A percentile compares a stretch with the other conserved stretches of the same genome.
phyloP scores from a whole-genome alignment of 306 rosid genomes.

The Ziziphus jujuba region DNA sequence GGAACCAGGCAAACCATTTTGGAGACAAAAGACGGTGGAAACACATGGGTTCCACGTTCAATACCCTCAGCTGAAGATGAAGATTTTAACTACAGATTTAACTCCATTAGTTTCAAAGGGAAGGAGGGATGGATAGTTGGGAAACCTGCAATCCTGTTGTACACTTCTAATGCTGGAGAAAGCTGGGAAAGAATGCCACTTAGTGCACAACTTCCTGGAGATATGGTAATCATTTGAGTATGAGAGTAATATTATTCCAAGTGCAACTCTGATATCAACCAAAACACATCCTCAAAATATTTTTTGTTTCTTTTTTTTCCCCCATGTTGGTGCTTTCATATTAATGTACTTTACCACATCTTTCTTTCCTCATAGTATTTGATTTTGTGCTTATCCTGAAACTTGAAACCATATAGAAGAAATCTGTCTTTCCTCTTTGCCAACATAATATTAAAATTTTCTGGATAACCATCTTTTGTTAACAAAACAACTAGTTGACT shows the following conservation, averaged over 20 bases:
- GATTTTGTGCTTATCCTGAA: too few relatives aligned
- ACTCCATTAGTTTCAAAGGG: slow-evolving; percentile 87
- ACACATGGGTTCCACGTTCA: slow-evolving; percentile 82
- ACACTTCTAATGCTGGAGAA: slow-evolving; percentile 86
- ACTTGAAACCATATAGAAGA: too few relatives aligned
- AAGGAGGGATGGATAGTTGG: slow-evolving; percentile 98
- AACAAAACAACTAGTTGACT: too few relatives aligned
- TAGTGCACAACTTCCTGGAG: slow-evolving; percentile 89
- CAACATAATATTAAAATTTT: too few relatives aligned
- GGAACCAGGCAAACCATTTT: slow-evolving; percentile 87
- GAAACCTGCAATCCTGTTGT: slow-evolving; percentile 80
- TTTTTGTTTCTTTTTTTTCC: too few relatives aligned
- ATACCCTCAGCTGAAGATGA: slow-evolving; percentile 96
- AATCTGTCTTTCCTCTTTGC: too few relatives aligned
- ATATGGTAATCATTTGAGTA: slow-evolving; percentile 54
- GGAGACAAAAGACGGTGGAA: slow-evolving; percentile 95
- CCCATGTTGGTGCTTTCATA: too few relatives aligned
- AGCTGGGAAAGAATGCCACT: slow-evolving; percentile 93
- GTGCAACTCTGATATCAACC: too few relatives aligned
- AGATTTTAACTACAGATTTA: slow-evolving; percentile 91
- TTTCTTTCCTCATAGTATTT: too few relatives aligned
- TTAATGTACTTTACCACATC: too few relatives aligned
- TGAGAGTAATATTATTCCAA: not conserved
- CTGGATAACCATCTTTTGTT: too few relatives aligned
- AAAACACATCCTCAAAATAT: too few relatives aligned